A percentile compares a stretch with the other conserved stretches of the same genome.
phyloP scores from a whole-genome alignment of 495 filamentous ascomycete species.

The Penicillium mononematosum region DNA sequence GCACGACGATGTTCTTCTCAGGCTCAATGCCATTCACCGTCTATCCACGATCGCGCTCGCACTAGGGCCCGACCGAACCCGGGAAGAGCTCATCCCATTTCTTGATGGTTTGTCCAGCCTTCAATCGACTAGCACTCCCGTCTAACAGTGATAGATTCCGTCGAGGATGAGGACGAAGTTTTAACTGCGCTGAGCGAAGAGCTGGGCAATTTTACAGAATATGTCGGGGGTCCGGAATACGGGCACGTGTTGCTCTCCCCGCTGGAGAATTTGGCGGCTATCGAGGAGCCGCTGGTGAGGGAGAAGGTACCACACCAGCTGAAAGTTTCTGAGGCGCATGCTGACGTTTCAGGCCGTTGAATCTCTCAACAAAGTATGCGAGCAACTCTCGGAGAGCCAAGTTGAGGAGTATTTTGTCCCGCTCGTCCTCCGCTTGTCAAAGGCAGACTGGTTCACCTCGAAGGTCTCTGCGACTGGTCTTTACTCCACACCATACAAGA shows the following conservation, averaged over 20 bases:
- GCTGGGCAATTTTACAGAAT: constrained; percentile 93
- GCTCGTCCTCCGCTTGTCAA: constrained; percentile 88
- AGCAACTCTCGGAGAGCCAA: constrained; percentile 82
- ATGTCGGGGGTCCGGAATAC: constrained; percentile 90
- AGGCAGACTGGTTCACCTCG: constrained; percentile 99
- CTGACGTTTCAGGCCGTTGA: constrained; percentile 75
- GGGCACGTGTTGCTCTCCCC: constrained; percentile 96
- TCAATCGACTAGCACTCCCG: constrained; percentile 14
- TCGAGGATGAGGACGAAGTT: constrained; percentile 98
- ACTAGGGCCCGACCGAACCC: constrained; percentile 88
- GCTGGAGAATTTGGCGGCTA: constrained; percentile 94
- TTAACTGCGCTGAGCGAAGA: constrained; percentile 96
- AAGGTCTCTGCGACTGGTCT: constrained; percentile 97
- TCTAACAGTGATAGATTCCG: constrained; percentile 69
- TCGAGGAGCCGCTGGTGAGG: constrained; percentile 94
- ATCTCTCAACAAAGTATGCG: constrained; percentile 98
- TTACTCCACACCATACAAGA: constrained; percentile 87
- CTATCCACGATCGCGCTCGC: constrained; percentile 97
- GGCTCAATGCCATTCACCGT: constrained; percentile 96
- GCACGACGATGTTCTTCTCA: constrained; percentile 97
- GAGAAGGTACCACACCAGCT: constrained; percentile 70
- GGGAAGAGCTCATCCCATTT: constrained; percentile 97
- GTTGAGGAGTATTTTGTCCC: constrained; percentile 97
- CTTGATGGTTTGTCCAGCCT: constrained; percentile 72
- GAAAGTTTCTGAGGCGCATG: constrained; percentile 17